A percentile compares a stretch with the other conserved stretches of the same genome.
Conservation (phyloP, 495 filamentous ascomycete species). For the Tuber microsphaerosporum region DNA sequence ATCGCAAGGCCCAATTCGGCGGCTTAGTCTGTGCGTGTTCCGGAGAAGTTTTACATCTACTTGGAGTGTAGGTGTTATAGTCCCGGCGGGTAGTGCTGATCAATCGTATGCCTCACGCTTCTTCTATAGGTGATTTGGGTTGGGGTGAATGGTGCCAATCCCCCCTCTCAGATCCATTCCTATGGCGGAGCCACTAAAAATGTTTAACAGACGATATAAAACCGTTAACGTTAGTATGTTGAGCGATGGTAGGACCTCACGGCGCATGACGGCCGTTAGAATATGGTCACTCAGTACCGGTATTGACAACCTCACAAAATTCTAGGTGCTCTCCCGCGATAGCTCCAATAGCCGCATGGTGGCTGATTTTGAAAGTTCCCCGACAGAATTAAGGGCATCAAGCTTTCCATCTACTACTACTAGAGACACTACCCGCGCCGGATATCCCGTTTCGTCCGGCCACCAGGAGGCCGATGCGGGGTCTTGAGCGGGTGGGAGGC, state of each 20-base stretch:
- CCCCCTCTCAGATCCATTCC: slow-evolving; percentile 45
- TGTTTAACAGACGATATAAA: slow-evolving; percentile 21
- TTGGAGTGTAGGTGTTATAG: no score
- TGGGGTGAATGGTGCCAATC: slow-evolving; percentile 7
- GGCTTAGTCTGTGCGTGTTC: no score
- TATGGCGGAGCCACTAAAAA: slow-evolving; percentile 44
- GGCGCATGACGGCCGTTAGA: background rate
- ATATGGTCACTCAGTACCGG: background rate
- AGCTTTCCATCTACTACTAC: slow-evolving; percentile 63
- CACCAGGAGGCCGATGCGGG: slow-evolving; percentile 48
- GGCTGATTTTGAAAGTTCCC: slow-evolving; percentile 56
- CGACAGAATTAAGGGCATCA: slow-evolving; percentile 55
- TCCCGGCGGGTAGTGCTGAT: no score
- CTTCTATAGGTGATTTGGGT: slow-evolving; percentile 11
- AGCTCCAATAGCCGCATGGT: slow-evolving; percentile 48
- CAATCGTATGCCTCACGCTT: slow-evolving; percentile 43
- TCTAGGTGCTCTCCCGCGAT: slow-evolving; percentile 54
- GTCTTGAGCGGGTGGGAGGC: no score
- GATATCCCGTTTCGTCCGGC: slow-evolving; percentile 53
- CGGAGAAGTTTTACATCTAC: no score
- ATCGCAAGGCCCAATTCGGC: no score
- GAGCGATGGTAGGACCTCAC: no score
- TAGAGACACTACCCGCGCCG: slow-evolving; percentile 50
- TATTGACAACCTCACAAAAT: slow-evolving; percentile 50
- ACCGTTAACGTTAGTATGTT: background rate